Evolutionary conservation across 2,329 filamentous ascomycete genomes (phyloP).

Genomic region (Venturia carpophila): DNA sequence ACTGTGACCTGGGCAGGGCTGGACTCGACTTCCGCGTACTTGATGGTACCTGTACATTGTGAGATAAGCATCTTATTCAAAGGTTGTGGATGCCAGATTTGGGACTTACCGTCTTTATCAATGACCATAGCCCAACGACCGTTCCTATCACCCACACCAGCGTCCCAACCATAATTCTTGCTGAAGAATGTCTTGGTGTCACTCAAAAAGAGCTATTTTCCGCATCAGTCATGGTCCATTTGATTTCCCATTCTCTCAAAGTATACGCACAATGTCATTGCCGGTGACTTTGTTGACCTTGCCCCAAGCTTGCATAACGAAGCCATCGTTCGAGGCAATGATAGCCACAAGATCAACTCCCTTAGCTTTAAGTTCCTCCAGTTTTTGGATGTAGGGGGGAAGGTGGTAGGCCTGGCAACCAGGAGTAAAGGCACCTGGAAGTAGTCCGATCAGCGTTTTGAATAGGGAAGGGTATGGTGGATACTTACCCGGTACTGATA

Average conservation of each 20-base stretch:
- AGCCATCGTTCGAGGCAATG: conserved; percentile 77
- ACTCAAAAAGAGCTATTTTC: conserved; percentile 60
- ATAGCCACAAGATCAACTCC: conserved; percentile 76
- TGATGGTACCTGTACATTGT: conserved; percentile 53
- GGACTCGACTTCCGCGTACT: conserved; percentile 58
- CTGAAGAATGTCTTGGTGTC: conserved; percentile 68
- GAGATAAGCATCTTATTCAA: not conserved
- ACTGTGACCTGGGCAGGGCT: conserved; percentile 26
- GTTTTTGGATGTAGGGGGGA: conserved; percentile 68
- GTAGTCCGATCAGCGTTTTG: not conserved
- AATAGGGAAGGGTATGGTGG: not conserved
- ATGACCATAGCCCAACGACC: conserved; percentile 72
- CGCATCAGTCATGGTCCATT: conserved; percentile 7
- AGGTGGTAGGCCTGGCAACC: conserved; percentile 77
- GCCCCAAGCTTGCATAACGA: conserved; percentile 81
- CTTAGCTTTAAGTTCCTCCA: conserved; percentile 64
- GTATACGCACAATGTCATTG: conserved; percentile 53
- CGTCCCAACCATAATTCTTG: conserved; percentile 68
- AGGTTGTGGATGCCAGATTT: not conserved
- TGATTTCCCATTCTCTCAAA: not conserved
- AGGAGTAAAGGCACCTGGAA: conserved; percentile 69
- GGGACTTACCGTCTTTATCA: conserved; percentile 52
- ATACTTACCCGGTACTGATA: conserved; percentile 54
- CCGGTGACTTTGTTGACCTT: conserved; percentile 76
- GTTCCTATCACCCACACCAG: conserved; percentile 62